A percentile compares a stretch with the other conserved stretches of the same genome.
These are phyloP conservation scores for Naganishia liquefaciens DNA, from an alignment of 1,284 basidiomycete genomes.

Conservation along the genomic window DNA sequence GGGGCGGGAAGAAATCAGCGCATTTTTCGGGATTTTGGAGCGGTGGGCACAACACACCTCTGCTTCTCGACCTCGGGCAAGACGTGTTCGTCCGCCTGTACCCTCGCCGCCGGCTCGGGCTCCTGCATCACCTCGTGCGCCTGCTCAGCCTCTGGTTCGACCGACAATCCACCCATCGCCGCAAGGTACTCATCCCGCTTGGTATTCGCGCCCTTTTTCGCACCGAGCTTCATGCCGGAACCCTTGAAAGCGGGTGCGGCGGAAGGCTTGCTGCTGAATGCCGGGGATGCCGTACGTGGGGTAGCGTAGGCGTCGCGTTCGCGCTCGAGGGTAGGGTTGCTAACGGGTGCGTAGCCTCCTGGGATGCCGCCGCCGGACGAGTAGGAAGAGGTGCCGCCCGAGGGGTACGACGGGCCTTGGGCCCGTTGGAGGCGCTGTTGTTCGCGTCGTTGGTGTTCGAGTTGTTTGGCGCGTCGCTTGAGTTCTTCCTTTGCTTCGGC, in stretches of 20 bases:
- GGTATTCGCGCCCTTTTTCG: conserved; percentile 73
- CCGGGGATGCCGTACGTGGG: conserved; percentile 54
- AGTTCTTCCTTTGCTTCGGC: conserved; percentile 99
- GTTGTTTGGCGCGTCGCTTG: conserved; percentile 94
- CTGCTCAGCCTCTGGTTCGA: conserved; percentile 55
- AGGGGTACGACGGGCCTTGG: conserved; percentile 54
- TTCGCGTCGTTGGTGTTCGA: conserved; percentile 96
- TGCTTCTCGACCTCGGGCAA: conserved; percentile 76
- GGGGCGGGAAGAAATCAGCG: neutral
- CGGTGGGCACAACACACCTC: conserved; percentile 59
- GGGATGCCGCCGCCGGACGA: conserved; percentile 49
- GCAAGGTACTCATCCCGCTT: conserved; percentile 77
- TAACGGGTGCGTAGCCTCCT: conserved; percentile 52
- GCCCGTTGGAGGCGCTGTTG: conserved; percentile 70
- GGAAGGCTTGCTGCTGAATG: conserved; percentile 59
- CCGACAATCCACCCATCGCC: conserved; percentile 75
- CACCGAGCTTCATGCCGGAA: conserved; percentile 95
- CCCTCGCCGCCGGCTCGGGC: conserved; percentile 54
- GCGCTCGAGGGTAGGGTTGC: conserved; percentile 60
- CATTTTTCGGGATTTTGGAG: neutral
- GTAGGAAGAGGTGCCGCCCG: neutral
- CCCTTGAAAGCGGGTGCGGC: conserved; percentile 85
- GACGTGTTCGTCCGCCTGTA: conserved; percentile 58
- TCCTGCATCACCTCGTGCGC: conserved; percentile 52
- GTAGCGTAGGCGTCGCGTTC: conserved; percentile 30